phyloP scores from a whole-genome alignment of 768 basidiomycete genomes.

The Baorangia bicolor region DNA sequence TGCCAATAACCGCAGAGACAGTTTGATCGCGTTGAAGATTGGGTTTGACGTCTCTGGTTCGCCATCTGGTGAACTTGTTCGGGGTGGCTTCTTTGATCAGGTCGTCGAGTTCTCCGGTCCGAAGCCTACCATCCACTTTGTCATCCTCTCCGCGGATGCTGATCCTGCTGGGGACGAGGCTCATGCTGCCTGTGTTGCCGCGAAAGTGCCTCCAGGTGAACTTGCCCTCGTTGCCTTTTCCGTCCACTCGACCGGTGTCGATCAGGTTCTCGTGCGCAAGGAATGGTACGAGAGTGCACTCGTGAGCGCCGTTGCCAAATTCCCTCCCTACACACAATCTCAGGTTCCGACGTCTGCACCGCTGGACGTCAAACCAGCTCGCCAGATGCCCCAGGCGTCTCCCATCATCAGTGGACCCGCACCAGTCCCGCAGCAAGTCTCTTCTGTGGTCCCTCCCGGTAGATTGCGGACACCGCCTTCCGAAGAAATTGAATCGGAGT shows the following conservation, averaged over 20 bases:
- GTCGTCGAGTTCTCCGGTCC: conserved; percentile 80
- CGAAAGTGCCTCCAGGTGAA: conserved; percentile 73
- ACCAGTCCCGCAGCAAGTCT: conserved; percentile 13
- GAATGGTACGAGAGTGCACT: conserved; percentile 83
- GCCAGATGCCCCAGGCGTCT: conserved; percentile 32
- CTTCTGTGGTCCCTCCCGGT: conserved; percentile 33
- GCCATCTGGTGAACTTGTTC: conserved; percentile 58
- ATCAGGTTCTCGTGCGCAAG: conserved; percentile 81
- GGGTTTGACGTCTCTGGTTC: conserved; percentile 60
- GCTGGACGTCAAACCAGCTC: conserved; percentile 24
- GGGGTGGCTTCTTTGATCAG: conserved; percentile 73
- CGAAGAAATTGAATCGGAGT: conserved; percentile 71
- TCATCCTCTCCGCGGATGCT: conserved; percentile 81
- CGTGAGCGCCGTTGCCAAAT: conserved; percentile 53
- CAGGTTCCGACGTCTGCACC: conserved; percentile 27
- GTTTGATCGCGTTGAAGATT: conserved; percentile 78
- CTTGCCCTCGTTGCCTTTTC: conserved; percentile 83
- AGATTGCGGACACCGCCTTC: conserved; percentile 69
- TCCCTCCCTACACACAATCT: conserved; percentile 47
- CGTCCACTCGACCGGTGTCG: conserved; percentile 87
- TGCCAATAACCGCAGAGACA: conserved; percentile 81
- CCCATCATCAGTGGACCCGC: conserved; percentile 22
- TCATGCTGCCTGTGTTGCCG: conserved; percentile 79
- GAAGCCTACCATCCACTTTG: conserved; percentile 86
- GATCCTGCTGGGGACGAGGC: conserved; percentile 83